Evolutionary conservation across 106 monocot genomes (phyloP).

Genomic region (Allium fistulosum): DNA sequence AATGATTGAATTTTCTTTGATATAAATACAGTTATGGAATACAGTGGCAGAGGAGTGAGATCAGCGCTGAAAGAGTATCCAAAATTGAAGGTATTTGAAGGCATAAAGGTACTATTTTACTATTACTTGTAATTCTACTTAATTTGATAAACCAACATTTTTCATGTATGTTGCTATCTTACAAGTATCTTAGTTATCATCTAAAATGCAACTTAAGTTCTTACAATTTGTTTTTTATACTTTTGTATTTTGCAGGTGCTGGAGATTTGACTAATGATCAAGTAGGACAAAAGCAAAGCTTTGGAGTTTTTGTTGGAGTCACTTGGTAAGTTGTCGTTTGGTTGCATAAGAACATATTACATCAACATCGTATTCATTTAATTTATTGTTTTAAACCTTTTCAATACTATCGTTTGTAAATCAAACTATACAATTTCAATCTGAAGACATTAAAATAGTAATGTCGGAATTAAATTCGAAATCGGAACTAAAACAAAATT

Average conservation of each 20-base stretch:
- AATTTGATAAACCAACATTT: background rate
- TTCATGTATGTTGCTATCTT: background rate
- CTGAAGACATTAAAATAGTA: no score
- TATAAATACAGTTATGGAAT: slow-evolving; percentile 40
- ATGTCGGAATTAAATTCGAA: no score
- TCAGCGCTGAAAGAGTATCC: slow-evolving; percentile 58
- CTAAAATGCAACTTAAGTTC: slow-evolving; percentile 7
- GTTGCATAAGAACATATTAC: slow-evolving; percentile 4
- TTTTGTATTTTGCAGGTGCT: slow-evolving; percentile 24
- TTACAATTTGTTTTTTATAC: background rate
- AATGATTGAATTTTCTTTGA: background rate
- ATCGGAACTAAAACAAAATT: no score
- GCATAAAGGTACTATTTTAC: slow-evolving; percentile 45
- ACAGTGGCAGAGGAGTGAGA: slow-evolving; percentile 40
- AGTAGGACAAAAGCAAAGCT: slow-evolving; percentile 77
- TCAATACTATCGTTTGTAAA: background rate
- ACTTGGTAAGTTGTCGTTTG: slow-evolving; percentile 27
- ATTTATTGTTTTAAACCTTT: background rate
- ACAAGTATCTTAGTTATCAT: background rate
- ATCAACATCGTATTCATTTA: slow-evolving; percentile 10
- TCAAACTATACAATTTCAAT: background rate
- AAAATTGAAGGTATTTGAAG: slow-evolving; percentile 35
- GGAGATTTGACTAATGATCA: slow-evolving; percentile 58
- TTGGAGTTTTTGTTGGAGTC: slow-evolving; percentile 53
- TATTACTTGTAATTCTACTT: background rate